These are phyloP conservation scores for Cladosporium cucumerinum DNA, from an alignment of 2,329 filamentous ascomycete species.

Conservation along the genomic window DNA sequence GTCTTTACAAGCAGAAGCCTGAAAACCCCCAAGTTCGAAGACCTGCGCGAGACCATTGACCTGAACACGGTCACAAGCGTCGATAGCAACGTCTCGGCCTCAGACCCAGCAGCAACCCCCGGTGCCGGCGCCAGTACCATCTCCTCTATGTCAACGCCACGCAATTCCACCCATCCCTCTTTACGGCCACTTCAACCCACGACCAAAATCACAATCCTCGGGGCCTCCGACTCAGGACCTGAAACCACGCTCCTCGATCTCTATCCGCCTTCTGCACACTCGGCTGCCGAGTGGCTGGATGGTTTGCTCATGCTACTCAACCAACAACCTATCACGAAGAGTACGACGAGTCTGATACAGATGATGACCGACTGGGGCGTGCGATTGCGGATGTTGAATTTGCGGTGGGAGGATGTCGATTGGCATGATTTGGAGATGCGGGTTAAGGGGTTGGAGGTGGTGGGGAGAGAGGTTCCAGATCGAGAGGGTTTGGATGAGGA, in stretches of 20 bases:
- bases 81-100: conserved; percentile 82
- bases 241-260: conserved; percentile 80
- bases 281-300: conserved; percentile 95
- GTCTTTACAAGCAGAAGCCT: conserved; percentile 67
- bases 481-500: conserved; percentile 85
- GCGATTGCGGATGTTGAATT: conserved; percentile 88
- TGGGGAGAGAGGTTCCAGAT: conserved; percentile 66
- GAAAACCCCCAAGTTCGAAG: conserved; percentile 65
- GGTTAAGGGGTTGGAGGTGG: conserved; percentile 43
- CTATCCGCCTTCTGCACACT: conserved; percentile 72
- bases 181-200: conserved; percentile 40
- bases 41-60: conserved; percentile 77
- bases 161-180: conserved; percentile 16
- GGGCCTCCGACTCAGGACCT: conserved; percentile 34
- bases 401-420: conserved; percentile 76
- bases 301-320: conserved; percentile 91
- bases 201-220: conserved; percentile 91
- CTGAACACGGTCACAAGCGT: conserved; percentile 85
- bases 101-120: conserved; percentile 49
- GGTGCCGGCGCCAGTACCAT: conserved; percentile 32
- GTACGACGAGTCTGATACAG: conserved; percentile 85
- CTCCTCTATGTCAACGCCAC: conserved; percentile 26
- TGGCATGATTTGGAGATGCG: conserved; percentile 40
- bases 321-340: conserved; percentile 93
- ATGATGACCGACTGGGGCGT: conserved; percentile 86